Evolutionary conservation across 2,329 filamentous ascomycete genomes (phyloP).

Genomic region (Xylaria sp.): DNA sequence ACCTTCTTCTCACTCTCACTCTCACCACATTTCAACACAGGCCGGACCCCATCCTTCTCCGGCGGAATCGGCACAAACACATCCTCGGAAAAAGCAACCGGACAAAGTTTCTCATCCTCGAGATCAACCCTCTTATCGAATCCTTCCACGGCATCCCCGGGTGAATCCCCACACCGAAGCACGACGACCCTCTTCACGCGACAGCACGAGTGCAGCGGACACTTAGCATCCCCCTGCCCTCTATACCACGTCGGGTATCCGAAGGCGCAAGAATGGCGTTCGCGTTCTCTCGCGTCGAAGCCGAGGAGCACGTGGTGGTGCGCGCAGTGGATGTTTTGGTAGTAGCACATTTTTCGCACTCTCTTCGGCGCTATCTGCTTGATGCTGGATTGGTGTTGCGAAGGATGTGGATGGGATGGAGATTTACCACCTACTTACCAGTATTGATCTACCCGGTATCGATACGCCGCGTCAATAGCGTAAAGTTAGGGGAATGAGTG

Average conservation of each 20-base stretch:
- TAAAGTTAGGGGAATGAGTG: too few species aligned
- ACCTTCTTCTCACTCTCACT: background rate
- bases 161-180: background rate
- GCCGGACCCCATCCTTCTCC: background rate
- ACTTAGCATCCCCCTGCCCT: background rate
- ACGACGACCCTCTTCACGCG: background rate
- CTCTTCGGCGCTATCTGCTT: background rate
- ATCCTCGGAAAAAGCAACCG: background rate
- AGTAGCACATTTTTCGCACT: conserved; percentile 30
- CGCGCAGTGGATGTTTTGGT: conserved; percentile 34
- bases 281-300: conserved; percentile 20
- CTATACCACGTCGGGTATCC: background rate
- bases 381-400: background rate
- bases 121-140: background rate
- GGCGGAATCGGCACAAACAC: background rate
- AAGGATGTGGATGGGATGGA: background rate
- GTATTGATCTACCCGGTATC: background rate
- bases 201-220: background rate
- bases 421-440: background rate
- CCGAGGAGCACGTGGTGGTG: conserved; percentile 29
- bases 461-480: background rate
- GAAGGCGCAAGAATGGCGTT: conserved; percentile 13
- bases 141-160: background rate
- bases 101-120: background rate
- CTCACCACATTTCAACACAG: background rate